These are phyloP conservation scores for Mycena albidolilacea DNA, from an alignment of 768 basidiomycete genomes.

Conservation along the genomic window DNA sequence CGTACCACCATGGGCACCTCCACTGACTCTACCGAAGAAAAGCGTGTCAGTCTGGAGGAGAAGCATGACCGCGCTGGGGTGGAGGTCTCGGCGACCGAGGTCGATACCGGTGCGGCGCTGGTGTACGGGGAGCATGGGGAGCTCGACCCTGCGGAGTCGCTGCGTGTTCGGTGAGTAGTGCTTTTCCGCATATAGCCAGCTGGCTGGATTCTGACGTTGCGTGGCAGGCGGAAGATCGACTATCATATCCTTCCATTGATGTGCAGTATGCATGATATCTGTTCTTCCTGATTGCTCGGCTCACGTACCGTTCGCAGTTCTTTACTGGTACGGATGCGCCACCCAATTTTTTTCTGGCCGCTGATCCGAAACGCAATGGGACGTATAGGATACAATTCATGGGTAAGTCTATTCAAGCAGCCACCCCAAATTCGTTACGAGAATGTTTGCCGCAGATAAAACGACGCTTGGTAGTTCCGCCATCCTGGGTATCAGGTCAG, in stretches of 20 bases:
- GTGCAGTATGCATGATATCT: neutral
- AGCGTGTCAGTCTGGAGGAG: conserved; percentile 13
- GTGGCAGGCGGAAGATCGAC: neutral
- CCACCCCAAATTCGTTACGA: neutral
- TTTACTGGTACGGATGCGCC: neutral
- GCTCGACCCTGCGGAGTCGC: conserved; percentile 67
- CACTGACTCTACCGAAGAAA: neutral
- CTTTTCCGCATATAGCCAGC: neutral
- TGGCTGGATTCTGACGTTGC: neutral
- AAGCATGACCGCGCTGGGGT: conserved; percentile 38
- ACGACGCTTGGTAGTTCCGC: conserved; percentile 77
- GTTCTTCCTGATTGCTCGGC: neutral
- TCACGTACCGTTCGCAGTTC: neutral
- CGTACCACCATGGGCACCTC: conserved; percentile 20
- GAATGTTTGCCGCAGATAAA: conserved; percentile 50
- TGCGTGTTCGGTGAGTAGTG: conserved; percentile 63
- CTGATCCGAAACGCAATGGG: neutral
- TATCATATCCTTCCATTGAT: neutral
- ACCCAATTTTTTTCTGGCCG: neutral
- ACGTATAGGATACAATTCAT: neutral
- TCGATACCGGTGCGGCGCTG: conserved; percentile 76
- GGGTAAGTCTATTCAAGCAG: neutral
- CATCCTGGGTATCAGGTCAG: conserved; percentile 79
- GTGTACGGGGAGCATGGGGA: conserved; percentile 60
- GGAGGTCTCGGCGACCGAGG: conserved; percentile 61